Evolutionary conservation across 495 filamentous ascomycete genomes (phyloP).

Genomic region (Articulospora tetracladia): DNA sequence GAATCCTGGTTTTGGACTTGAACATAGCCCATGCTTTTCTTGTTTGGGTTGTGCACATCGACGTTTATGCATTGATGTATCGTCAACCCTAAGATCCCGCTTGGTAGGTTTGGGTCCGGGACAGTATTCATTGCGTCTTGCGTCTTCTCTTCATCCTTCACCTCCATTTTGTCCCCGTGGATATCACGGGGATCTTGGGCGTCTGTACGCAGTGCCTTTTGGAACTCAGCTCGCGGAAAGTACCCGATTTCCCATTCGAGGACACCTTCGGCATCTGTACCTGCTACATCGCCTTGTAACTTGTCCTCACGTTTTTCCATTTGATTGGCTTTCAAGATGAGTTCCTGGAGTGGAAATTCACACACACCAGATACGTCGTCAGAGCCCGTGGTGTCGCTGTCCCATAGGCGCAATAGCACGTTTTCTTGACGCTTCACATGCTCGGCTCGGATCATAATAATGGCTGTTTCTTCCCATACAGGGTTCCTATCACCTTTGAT

Average conservation of each 20-base stretch:
- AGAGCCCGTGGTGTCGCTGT: slow-evolving; percentile 8
- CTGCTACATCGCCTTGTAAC: slow-evolving; percentile 11
- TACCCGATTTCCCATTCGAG: slow-evolving; percentile 14
- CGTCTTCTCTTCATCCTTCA: slow-evolving; percentile 1
- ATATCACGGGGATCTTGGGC: slow-evolving; percentile 6
- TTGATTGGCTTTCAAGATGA: slow-evolving; percentile 7
- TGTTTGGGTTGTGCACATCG: slow-evolving; percentile 5
- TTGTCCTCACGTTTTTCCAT: slow-evolving; percentile 12
- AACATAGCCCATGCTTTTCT: slow-evolving; percentile 10
- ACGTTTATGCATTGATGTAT: slow-evolving; percentile 14
- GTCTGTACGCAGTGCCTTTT: slow-evolving; percentile 4
- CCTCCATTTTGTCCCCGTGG: slow-evolving; percentile 8
- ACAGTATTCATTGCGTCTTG: slow-evolving; percentile 11
- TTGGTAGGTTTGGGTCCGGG: slow-evolving; percentile 4
- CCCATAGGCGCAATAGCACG: slow-evolving; percentile 9
- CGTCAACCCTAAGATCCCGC: slow-evolving; percentile 5
- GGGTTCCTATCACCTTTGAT: slow-evolving; percentile 13
- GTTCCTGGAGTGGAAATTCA: slow-evolving; percentile 8
- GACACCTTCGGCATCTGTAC: slow-evolving; percentile 11
- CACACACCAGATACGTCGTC: slow-evolving; percentile 12
- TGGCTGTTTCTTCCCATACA: slow-evolving; percentile 11
- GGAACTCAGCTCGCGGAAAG: slow-evolving; percentile 8
- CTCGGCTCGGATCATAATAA: slow-evolving; percentile 11
- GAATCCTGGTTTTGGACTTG: slow-evolving; percentile 5
- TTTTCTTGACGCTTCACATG: slow-evolving; percentile 12